Evolutionary conservation across 768 basidiomycete species (phyloP), one percentile per base, ranked within the genome.

Genomic region (Mycena rosella): DNA sequence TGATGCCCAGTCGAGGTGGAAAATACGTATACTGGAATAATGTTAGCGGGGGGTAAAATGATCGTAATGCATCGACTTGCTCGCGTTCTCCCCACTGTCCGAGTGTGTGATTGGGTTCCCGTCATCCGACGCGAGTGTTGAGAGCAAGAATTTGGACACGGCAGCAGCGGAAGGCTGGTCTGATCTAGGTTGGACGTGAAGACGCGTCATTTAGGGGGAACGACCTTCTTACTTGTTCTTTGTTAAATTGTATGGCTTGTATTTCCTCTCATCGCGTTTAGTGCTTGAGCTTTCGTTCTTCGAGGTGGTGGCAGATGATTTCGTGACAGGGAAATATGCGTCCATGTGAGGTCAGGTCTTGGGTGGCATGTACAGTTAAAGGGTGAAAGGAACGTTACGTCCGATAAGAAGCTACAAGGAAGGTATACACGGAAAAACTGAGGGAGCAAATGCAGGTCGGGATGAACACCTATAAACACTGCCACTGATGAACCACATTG

Each of bases 31-130:
- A 51, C 60, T 57, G 32, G 8, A 57, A 49, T 26, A 14, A n/a
- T 30, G 38, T 40, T 15, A 40, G 38, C n/a, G n/a, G n/a, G n/a
- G n/a, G n/a, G n/a, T n/a, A 34, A 20, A 32, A 53, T 40, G 6
- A 61, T 40, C 20, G 51, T 17, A 48, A 44, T 56, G 59, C 48
- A 9, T 3, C 0, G 38, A 63, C 83, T 54, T 52, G 89, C 92
- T 90, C 74, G 90, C 83, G 65, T 90, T 87, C 45, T 88, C 81
- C 57, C 79, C 80, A 65, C 88, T 85, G 74, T 91, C 86, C 1
- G 90, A 89, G 72, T 92, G 89, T 1, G 93, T 94, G 56, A 95
- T 93, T 1, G 94, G 94, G 75, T 95, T 95, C 13, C 86, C 85
- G 58, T 84, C 80, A 67, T 91, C 85, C 18, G 83, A 76, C 49